phyloP scores from a whole-genome alignment of 768 basidiomycete genomes.

The Glaciozyma martinii region DNA sequence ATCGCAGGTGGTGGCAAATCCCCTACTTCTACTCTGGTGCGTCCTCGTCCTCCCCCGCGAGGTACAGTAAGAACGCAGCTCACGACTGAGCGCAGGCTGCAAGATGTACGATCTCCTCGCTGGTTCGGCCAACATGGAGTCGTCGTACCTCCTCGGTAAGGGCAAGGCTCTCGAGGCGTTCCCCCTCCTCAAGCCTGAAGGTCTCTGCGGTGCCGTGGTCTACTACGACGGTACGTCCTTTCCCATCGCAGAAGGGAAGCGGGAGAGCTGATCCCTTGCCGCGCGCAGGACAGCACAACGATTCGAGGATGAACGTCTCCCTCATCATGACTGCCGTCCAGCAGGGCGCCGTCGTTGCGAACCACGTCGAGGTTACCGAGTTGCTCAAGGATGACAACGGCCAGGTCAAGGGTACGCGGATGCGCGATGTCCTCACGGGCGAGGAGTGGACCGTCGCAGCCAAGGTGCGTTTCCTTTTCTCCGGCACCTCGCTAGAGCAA shows the following conservation, averaged over 20 bases:
- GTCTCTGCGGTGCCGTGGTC: conserved; percentile 86
- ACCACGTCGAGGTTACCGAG: conserved; percentile 76
- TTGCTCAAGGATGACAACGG: conserved; percentile 54
- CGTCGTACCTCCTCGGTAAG: conserved; percentile 87
- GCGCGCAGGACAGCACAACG: conserved; percentile 81
- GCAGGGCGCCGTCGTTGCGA: conserved; percentile 74
- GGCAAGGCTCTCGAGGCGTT: conserved; percentile 88
- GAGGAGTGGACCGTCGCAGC: conserved; percentile 72
- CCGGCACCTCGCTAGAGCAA: not conserved
- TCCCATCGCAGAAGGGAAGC: not conserved
- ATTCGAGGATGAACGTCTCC: conserved; percentile 95
- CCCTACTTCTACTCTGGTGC: conserved; percentile 74
- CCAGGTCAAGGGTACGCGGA: conserved; percentile 60
- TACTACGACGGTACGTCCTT: conserved; percentile 75
- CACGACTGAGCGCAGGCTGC: conserved; percentile 49
- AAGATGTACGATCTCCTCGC: conserved; percentile 94
- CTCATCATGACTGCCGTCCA: conserved; percentile 90
- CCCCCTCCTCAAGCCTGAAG: conserved; percentile 89
- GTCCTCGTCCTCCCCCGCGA: not conserved
- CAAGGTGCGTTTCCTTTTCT: conserved; percentile 47
- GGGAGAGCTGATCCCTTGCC: not conserved
- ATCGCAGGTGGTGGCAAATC: conserved; percentile 69
- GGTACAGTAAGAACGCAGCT: not conserved
- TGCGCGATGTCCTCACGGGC: conserved; percentile 75
- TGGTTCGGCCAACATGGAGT: conserved; percentile 93